Base-by-base conservation (phyloP, 2,329 filamentous ascomycete species). In the Scedosporium dehoogii region DNA sequence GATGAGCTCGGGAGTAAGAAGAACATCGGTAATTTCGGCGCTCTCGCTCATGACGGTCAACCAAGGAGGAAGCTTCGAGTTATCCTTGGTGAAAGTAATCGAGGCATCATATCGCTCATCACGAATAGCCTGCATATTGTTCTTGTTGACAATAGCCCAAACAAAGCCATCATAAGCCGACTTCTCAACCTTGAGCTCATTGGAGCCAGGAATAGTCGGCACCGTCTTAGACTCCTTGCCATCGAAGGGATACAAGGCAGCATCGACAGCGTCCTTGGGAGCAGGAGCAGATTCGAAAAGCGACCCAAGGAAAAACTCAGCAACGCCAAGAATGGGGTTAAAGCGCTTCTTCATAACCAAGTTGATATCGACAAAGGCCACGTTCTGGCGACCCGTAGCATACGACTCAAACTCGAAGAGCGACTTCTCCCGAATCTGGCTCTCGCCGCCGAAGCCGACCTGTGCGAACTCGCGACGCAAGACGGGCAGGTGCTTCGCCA, bases 41-140 rank as follows among this genome's bases (percentile, higher is more conserved):
- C 88, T 96, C 81, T 99, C 94, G 71, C 87, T 96, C 94, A 99
- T 97, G 71, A 97, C 85, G 12, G 91, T 96, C 62, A 88, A 81
- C 92, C 92, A 99, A 66, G 82, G 77, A 41, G 94, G 93, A 41
- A 99, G 85, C 80, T 96, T 97, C 62, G 88, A 73, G 76, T 92
- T 85, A 71, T 99, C 94, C 82, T 96, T 96, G 72, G 93, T 97
- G 67, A 87, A 86, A 51, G 94, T 97, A 68, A 99, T 84, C 61
- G 91, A 96, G 62, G 97, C 80, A 73, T 99, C 94, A 77, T 97
- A 99, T 69, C 94, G 90, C 66, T 96, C 91, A 58, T 96, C 90
- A 65, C 94, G 89, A 69, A 96, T 83, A 70, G 85, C 81, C 79
- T 90, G 91, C 93, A 99, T 97, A 73, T 83, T 78, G 69, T 92